These are phyloP conservation scores for Tubosaeta sp. DNA, from an alignment of 768 basidiomycete species.

Conservation along the genomic window DNA sequence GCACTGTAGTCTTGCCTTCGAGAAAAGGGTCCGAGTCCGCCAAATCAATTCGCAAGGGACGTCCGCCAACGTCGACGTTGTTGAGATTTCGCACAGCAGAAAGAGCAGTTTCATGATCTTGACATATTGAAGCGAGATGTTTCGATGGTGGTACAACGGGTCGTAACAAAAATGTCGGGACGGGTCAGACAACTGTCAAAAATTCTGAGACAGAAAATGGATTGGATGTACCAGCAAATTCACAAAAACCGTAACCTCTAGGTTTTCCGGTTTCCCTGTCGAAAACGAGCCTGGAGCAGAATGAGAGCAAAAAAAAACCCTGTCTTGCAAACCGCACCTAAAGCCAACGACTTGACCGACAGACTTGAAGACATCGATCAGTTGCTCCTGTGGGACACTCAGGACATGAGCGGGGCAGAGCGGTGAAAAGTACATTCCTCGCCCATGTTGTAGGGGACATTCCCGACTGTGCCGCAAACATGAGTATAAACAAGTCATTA, in stretches of 20 bases:
- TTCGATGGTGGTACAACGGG: slow-evolving; percentile 11
- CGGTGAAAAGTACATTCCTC: slow-evolving; percentile 41
- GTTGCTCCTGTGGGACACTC: slow-evolving; percentile 52
- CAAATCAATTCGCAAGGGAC: slow-evolving; percentile 89
- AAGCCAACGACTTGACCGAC: slow-evolving; percentile 89
- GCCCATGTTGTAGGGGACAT: slow-evolving; percentile 88
- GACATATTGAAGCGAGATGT: slow-evolving; percentile 2
- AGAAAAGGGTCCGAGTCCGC: slow-evolving; percentile 92
- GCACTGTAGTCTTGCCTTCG: slow-evolving; percentile 84
- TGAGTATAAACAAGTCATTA: slow-evolving; percentile 1
- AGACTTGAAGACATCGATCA: slow-evolving; percentile 84
- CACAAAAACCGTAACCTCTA: slow-evolving; percentile 90
- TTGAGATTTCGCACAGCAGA: slow-evolving; percentile 97
- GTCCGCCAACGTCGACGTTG: slow-evolving; percentile 86
- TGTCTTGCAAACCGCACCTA: slow-evolving; percentile 45
- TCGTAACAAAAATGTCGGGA: slow-evolving; percentile 18
- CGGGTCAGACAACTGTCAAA: slow-evolving; percentile 36
- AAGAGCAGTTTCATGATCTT: slow-evolving; percentile 93
- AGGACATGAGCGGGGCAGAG: neutral
- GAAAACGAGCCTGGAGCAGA: slow-evolving; percentile 63
- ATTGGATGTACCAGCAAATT: slow-evolving; percentile 76
- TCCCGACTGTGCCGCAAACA: slow-evolving; percentile 53
- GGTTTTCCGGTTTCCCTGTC: slow-evolving; percentile 94
- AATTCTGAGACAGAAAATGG: slow-evolving; percentile 23
- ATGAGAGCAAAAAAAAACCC: slow-evolving; percentile 1